A percentile compares a stretch with the other conserved stretches of the same genome.
These are phyloP conservation scores for Fibroporia radiculosa DNA, from an alignment of 768 basidiomycete species.

Conservation along the genomic window DNA sequence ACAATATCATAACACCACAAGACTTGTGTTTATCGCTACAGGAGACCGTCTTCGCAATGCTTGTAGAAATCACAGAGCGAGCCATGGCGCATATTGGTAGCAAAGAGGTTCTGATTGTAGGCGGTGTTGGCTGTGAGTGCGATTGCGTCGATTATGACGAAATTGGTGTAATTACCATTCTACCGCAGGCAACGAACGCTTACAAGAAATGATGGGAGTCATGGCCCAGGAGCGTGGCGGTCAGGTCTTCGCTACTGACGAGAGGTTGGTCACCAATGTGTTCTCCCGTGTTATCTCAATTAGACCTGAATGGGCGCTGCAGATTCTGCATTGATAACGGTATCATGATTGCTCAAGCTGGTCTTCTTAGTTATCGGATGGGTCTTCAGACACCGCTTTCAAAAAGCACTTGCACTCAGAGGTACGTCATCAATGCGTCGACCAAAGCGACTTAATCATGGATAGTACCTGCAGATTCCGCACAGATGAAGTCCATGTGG, in stretches of 20 bases:
- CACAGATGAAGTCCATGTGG: slow-evolving; percentile 88
- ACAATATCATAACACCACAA: slow-evolving; percentile 84
- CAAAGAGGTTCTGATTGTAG: slow-evolving; percentile 93
- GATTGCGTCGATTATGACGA: neutral
- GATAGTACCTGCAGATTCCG: slow-evolving; percentile 58
- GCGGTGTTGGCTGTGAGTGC: slow-evolving; percentile 95
- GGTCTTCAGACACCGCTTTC: slow-evolving; percentile 70
- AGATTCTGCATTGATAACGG: slow-evolving; percentile 99
- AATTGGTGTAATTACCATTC: neutral
- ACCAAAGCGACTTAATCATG: neutral
- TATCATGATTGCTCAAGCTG: slow-evolving; percentile 99
- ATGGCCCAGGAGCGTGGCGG: slow-evolving; percentile 92
- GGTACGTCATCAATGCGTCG: slow-evolving; percentile 37
- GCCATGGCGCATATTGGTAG: slow-evolving; percentile 99
- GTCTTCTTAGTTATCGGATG: slow-evolving; percentile 87
- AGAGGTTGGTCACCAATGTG: slow-evolving; percentile 53
- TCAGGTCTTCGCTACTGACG: slow-evolving; percentile 90
- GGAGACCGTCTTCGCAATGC: slow-evolving; percentile 96
- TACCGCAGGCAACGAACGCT: slow-evolving; percentile 70
- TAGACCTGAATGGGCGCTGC: slow-evolving; percentile 1
- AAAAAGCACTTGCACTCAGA: slow-evolving; percentile 87
- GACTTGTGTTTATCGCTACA: slow-evolving; percentile 96
- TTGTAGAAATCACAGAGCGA: slow-evolving; percentile 97
- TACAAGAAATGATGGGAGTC: slow-evolving; percentile 98
- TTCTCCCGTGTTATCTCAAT: too few species aligned